A percentile compares a stretch with the other conserved stretches of the same genome.
These are phyloP conservation scores for Penicillium sp. DNA, from an alignment of 2,329 filamentous ascomycete genomes.

Conservation along the genomic window DNA sequence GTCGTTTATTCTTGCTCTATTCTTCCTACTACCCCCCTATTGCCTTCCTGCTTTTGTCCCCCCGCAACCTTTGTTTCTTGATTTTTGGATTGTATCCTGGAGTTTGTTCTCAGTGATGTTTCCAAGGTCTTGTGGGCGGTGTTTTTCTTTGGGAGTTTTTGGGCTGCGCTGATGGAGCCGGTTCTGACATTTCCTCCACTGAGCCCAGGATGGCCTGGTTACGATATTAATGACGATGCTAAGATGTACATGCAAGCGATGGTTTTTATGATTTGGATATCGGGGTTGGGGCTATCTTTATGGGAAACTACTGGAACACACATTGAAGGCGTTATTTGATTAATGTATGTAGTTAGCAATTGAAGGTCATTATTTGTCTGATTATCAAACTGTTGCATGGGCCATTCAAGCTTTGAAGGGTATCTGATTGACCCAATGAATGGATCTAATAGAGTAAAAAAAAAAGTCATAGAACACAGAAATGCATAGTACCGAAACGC, in stretches of 20 bases:
- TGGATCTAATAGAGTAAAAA: conserved; percentile 3
- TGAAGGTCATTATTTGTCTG: conserved; percentile 18
- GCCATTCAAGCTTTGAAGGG: conserved; percentile 13
- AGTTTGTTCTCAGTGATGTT: conserved; percentile 18
- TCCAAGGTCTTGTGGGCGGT: conserved; percentile 20
- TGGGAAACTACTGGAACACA: conserved; percentile 13
- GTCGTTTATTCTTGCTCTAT: not conserved
- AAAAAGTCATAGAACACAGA: not conserved
- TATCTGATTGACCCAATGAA: conserved; percentile 20
- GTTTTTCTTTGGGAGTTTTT: conserved; percentile 30
- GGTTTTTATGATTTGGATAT: conserved; percentile 33
- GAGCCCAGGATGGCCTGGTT: conserved; percentile 32
- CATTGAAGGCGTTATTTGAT: conserved; percentile 21
- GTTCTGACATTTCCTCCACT: conserved; percentile 27
- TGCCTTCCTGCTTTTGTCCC: not conserved
- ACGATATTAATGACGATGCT: conserved; percentile 40
- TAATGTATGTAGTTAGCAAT: conserved; percentile 20
- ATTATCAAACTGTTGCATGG: not conserved
- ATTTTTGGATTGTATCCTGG: conserved; percentile 19
- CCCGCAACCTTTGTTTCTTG: conserved; percentile 4
- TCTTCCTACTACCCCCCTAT: not conserved
- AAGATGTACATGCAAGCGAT: conserved; percentile 42
- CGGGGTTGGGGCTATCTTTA: conserved; percentile 19
- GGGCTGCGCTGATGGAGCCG: conserved; percentile 22
- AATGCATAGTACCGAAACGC: conserved; percentile 12